These are phyloP conservation scores for Paraglomus occultum DNA, from an alignment of 192 early-diverging fungal species.

Conservation along the genomic window DNA sequence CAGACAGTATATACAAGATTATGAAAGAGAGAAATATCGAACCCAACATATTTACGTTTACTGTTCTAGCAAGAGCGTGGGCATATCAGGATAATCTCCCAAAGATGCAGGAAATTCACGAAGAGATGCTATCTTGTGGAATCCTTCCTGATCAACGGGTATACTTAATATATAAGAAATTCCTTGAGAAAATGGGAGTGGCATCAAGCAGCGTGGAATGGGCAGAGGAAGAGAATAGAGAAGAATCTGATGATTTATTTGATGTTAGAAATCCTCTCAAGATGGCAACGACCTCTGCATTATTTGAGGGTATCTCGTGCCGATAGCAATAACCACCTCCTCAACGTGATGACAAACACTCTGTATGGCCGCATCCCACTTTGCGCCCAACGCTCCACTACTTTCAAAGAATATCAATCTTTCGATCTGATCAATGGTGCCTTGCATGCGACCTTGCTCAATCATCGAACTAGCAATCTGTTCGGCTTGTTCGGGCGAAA, in stretches of 20 bases:
- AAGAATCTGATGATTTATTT: no score
- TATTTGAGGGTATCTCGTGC: conserved; percentile 46
- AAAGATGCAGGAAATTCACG: conserved; percentile 31
- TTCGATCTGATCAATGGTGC: conserved; percentile 91
- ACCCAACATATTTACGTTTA: conserved; percentile 36
- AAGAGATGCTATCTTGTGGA: conserved; percentile 31
- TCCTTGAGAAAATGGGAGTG: no score
- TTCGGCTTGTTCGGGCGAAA: conserved; percentile 82
- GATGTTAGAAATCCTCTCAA: no score
- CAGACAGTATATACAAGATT: conserved; percentile 25
- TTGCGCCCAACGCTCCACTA: conserved; percentile 35
- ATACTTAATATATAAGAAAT: no score
- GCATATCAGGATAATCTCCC: conserved; percentile 33
- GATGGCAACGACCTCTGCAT: conserved; percentile 1
- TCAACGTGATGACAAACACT: conserved; percentile 59
- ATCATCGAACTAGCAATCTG: conserved; percentile 85
- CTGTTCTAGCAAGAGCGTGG: conserved; percentile 42
- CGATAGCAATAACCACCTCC: conserved; percentile 49
- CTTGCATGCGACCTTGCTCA: conserved; percentile 83
- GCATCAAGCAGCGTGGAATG: no score
- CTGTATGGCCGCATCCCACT: conserved; percentile 59
- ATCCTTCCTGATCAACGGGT: conserved; percentile 3
- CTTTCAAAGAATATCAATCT: conserved; percentile 81
- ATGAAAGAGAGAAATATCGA: conserved; percentile 26
- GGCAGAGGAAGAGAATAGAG: no score